Conservation (phyloP, 768 basidiomycete species). For the Wakefieldia striispora region DNA sequence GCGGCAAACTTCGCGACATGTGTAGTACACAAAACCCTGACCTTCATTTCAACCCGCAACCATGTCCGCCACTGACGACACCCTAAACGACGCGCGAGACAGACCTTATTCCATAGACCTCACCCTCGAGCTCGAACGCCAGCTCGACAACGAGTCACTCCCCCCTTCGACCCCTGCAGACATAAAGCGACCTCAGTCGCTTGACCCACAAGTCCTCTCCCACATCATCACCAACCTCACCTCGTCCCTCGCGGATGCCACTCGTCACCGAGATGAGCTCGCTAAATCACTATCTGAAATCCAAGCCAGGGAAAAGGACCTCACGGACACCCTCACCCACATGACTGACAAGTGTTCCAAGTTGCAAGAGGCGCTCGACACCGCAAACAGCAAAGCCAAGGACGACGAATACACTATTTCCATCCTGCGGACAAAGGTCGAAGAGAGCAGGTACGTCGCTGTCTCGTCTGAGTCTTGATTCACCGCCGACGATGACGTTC, state of each 20-base stretch:
- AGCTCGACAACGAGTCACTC: conserved; percentile 63
- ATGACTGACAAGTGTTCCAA: conserved; percentile 64
- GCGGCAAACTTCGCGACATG: conserved; percentile 12
- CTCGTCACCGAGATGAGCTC: conserved; percentile 72
- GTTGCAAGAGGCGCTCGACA: conserved; percentile 56
- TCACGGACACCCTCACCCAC: conserved; percentile 60
- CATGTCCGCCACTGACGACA: conserved; percentile 32
- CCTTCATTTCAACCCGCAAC: conserved; percentile 1
- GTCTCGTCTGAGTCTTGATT: not conserved
- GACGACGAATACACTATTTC: conserved; percentile 79
- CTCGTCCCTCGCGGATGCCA: conserved; percentile 57
- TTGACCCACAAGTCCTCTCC: conserved; percentile 74
- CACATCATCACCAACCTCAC: conserved; percentile 75
- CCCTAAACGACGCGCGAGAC: conserved; percentile 13
- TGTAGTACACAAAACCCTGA: not conserved
- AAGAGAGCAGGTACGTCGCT: conserved; percentile 71
- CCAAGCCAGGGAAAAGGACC: conserved; percentile 53
- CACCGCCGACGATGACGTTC: conserved; percentile 3
- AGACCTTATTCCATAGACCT: conserved; percentile 65
- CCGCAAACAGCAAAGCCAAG: conserved; percentile 47
- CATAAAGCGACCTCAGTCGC: conserved; percentile 43
- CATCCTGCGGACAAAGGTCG: conserved; percentile 77
- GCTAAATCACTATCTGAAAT: conserved; percentile 48
- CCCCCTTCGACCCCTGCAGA: conserved; percentile 44
- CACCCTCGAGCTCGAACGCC: conserved; percentile 74